phyloP scores from a whole-genome alignment of 306 rosid species.

The Potentilla sterilis region DNA sequence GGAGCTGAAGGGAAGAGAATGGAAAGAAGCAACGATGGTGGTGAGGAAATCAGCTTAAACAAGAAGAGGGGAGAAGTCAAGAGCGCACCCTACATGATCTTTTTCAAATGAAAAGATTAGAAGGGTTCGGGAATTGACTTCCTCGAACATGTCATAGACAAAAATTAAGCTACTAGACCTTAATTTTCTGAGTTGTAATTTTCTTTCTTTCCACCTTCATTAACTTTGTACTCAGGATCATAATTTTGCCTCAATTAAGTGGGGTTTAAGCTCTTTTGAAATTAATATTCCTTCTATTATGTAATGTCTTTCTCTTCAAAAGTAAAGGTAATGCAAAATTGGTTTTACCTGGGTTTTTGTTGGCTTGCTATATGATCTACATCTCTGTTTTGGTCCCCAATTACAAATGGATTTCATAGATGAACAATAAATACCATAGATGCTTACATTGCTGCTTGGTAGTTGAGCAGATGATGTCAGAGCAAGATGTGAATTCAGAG shows the following conservation, averaged over 20 bases:
- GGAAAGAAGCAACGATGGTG: conserved; percentile 18
- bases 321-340: neutral
- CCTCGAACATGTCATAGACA: conserved; percentile 31
- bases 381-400: neutral
- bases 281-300: conserved; percentile 25
- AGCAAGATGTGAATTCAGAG: conserved; percentile 4
- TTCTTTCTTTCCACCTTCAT: conserved; percentile 12
- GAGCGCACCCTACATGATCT: conserved; percentile 89
- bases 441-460: neutral
- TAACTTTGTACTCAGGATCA: conserved; percentile 20
- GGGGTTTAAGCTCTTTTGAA: conserved; percentile 24
- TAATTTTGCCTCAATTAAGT: neutral
- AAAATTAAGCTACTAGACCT: conserved; percentile 31
- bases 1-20: conserved; percentile 25
- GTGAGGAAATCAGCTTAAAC: conserved; percentile 38
- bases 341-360: neutral
- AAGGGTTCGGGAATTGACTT: conserved; percentile 99
- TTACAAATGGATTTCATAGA: neutral
- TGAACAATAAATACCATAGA: neutral
- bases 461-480: conserved; percentile 9
- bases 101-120: conserved; percentile 44
- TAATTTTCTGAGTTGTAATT: neutral
- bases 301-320: neutral
- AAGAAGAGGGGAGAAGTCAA: conserved; percentile 70
- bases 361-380: neutral